A percentile compares a stretch with the other conserved stretches of the same genome.
Conservation (phyloP, 176 grass and related monocot species). For the Triticum aestivum region DNA sequence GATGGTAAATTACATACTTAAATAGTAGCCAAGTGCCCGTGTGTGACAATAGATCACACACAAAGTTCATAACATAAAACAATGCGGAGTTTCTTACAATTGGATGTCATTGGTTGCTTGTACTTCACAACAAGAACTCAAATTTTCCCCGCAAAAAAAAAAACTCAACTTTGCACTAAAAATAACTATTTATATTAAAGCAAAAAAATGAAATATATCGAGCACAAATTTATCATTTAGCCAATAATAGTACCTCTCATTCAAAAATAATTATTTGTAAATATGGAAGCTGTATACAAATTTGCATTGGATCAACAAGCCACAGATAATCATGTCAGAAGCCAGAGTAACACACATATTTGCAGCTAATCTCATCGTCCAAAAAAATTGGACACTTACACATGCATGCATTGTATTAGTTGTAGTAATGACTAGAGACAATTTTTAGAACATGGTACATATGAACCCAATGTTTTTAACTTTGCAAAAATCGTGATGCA, state of each 20-base stretch:
- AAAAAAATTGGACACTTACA: not conserved
- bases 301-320: not conserved
- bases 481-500: not conserved
- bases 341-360: not conserved
- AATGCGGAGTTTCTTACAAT: not conserved
- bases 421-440: not conserved
- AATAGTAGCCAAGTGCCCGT: not conserved
- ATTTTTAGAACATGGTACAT: not conserved
- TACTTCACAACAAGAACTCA: constrained; percentile 1
- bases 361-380: not conserved
- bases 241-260: not conserved
- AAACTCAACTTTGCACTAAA: not conserved
- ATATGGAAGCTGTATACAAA: not conserved
- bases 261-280: not conserved
- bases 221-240: not conserved
- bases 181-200: not conserved
- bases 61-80: not conserved
- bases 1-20: not conserved
- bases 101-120: not conserved
- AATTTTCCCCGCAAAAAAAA: too few species aligned
- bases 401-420: not conserved
- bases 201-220: not conserved
- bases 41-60: not conserved
- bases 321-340: not conserved
- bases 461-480: not conserved